Base-by-base conservation (phyloP, 352 stramenopile species). In the Pythium biforme region DNA sequence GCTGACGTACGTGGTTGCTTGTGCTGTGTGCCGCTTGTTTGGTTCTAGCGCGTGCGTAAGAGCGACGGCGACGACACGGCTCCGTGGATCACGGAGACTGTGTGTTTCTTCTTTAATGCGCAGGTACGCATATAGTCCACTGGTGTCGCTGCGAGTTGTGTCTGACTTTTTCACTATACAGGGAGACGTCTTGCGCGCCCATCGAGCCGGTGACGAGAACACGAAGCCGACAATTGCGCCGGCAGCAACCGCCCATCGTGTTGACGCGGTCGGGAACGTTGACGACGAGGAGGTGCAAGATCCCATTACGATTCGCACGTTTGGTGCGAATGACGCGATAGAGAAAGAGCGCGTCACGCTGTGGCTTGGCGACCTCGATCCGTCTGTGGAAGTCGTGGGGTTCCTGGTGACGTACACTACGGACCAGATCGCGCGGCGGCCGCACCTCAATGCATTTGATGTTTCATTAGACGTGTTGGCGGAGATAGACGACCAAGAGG, bases 71-170 rank as follows among this genome's bases (percentile, higher is more conserved):
- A 33, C 8, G 55, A 34, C n/a, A 69, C 73, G 5, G 48, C 51
- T 27, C 60, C 63, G 37, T 87, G 77, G 77, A 68, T 83, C 62
- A 68, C 76, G 7, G 77, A 87, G 64, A 47, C 83, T 25, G 72
- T 74, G 4, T 77, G 77, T 37, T 66, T 83, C 25, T 67, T 84
- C 33, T 84, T 87, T 45, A 81, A 84, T 29, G 73, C 75, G n/a
- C 77, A 87, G 59, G 72, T 80, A 62, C 25, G 37, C 14, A 20
- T 37, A 5, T 52, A 31, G 11, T 27, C 14, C 11, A 12, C 17
- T 25, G 23, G 23, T 17, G 34, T 50, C 17, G 20, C n/a, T 47
- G 8, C 37, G 12, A 12, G 27, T 5, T 34, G 8, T 56, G 31
- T 54, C 22, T 59, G 9, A 46, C 14, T 49, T 46, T 34, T 25